A percentile compares a stretch with the other conserved stretches of the same genome.
These are phyloP conservation scores for Colletotrichum endophyticum DNA, from an alignment of 2,329 filamentous ascomycete species.

Conservation along the genomic window DNA sequence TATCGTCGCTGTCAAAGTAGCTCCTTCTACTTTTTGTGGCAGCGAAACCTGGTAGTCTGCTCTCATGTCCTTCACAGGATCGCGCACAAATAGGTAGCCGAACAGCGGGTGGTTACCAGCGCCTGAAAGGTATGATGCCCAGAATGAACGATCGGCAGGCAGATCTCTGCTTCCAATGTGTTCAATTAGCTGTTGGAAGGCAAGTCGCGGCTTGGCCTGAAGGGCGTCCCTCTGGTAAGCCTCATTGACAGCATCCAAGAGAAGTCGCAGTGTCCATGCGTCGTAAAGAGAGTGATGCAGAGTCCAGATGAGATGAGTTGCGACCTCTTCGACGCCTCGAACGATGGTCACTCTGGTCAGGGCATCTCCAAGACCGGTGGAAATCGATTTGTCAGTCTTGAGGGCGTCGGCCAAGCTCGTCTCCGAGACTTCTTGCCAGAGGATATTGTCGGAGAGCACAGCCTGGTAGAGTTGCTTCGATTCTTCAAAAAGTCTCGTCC, in stretches of 20 bases:
- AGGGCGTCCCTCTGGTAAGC: constrained; percentile 8
- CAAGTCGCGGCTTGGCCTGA: not conserved
- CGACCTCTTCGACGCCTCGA: not conserved
- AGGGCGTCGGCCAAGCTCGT: not conserved
- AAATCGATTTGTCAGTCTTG: not conserved
- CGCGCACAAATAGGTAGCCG: not conserved
- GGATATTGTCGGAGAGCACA: not conserved
- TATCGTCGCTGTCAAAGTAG: not conserved
- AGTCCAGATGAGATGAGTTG: not conserved
- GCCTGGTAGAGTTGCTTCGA: not conserved
- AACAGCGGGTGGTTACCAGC: not conserved
- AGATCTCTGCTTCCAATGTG: not conserved
- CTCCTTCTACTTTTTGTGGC: not conserved
- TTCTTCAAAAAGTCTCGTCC: not conserved
- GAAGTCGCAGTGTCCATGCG: constrained; percentile 13
- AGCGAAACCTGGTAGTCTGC: not conserved
- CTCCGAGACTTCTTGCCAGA: not conserved
- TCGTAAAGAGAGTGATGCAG: constrained; percentile 19
- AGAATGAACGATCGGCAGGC: not conserved
- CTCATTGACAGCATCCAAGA: constrained; percentile 19
- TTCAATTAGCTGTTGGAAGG: not conserved
- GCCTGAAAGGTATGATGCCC: constrained; percentile 1
- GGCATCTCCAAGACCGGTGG: not conserved
- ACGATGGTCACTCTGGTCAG: not conserved
- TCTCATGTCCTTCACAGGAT: not conserved